Evolutionary conservation across 148 eudicot species (phyloP).

Genomic region (Arctostaphylos glauca): DNA sequence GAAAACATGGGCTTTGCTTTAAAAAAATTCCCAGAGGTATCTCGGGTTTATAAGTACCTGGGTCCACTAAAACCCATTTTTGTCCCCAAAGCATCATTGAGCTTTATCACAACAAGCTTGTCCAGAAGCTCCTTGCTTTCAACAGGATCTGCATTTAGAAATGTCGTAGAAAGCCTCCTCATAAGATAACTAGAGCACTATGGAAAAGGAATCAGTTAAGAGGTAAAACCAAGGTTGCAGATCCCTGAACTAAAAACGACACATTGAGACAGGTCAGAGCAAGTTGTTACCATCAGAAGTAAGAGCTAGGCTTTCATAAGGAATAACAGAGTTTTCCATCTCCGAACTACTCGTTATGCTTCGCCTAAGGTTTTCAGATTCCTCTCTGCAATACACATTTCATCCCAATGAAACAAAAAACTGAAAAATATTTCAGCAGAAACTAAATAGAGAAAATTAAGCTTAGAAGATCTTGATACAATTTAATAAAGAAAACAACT

Average conservation of each 20-base stretch:
- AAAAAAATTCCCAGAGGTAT: neutral
- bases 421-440: neutral
- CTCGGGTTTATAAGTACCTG: constrained; percentile 29
- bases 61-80: constrained; percentile 49
- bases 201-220: neutral
- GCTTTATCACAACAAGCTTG: constrained; percentile 50
- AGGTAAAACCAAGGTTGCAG: neutral
- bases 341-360: constrained; percentile 15
- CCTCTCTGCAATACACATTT: constrained; percentile 30
- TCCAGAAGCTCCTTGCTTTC: constrained; percentile 39
- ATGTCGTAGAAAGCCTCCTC: constrained; percentile 1
- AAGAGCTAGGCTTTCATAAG: constrained; percentile 37
- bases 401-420: constrained; percentile 6
- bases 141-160: constrained; percentile 35
- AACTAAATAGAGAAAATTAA: neutral
- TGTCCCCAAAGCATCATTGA: constrained; percentile 34
- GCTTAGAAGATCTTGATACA: neutral
- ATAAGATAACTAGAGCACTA: neutral
- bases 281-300: constrained; percentile 39
- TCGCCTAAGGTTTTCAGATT: constrained; percentile 17
- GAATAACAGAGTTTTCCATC: constrained; percentile 27
- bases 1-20: neutral
- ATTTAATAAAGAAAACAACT: constrained; percentile 3
- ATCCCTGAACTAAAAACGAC: neutral
- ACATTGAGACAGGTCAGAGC: neutral